A percentile compares a stretch with the other conserved stretches of the same genome.
These are phyloP conservation scores for Fusarium humuli DNA, from an alignment of 2,329 filamentous ascomycete species.

Conservation along the genomic window DNA sequence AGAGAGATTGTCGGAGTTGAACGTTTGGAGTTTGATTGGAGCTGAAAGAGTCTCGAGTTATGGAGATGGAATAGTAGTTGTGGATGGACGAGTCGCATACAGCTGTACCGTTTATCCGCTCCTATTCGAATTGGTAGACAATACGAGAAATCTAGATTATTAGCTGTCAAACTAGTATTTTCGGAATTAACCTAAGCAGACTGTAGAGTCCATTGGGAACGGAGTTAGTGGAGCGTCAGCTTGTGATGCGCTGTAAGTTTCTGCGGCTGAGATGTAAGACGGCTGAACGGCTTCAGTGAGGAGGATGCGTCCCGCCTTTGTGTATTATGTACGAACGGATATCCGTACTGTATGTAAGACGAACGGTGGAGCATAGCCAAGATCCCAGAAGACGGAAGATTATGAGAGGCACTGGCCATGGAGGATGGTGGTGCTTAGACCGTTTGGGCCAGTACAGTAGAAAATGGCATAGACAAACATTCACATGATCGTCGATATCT, in stretches of 20 bases:
- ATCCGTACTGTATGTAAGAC: slow-evolving; percentile 18
- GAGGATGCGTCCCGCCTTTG: not conserved
- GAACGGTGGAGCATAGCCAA: slow-evolving; percentile 10
- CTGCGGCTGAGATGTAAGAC: slow-evolving; percentile 9
- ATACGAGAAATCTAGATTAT: slow-evolving; percentile 6
- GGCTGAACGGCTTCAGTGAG: not conserved
- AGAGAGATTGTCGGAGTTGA: not conserved
- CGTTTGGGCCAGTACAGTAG: not conserved
- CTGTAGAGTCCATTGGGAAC: slow-evolving; percentile 2
- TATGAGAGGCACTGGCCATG: not conserved
- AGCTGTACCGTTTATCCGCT: not conserved
- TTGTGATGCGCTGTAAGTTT: slow-evolving; percentile 4
- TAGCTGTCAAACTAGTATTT: not conserved
- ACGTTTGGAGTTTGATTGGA: not conserved
- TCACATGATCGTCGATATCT: not conserved
- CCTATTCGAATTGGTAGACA: not conserved
- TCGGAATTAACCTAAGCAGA: not conserved
- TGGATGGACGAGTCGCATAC: not conserved
- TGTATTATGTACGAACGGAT: slow-evolving; percentile 7
- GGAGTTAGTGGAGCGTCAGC: slow-evolving; percentile 2
- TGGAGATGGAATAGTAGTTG: not conserved
- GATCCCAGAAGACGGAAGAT: slow-evolving; percentile 1
- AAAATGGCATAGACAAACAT: not conserved
- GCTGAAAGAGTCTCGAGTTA: not conserved
- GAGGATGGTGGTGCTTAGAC: not conserved